These are phyloP conservation scores for Aspergillus wentii DNA, from an alignment of 495 filamentous ascomycete species.

Conservation along the genomic window DNA sequence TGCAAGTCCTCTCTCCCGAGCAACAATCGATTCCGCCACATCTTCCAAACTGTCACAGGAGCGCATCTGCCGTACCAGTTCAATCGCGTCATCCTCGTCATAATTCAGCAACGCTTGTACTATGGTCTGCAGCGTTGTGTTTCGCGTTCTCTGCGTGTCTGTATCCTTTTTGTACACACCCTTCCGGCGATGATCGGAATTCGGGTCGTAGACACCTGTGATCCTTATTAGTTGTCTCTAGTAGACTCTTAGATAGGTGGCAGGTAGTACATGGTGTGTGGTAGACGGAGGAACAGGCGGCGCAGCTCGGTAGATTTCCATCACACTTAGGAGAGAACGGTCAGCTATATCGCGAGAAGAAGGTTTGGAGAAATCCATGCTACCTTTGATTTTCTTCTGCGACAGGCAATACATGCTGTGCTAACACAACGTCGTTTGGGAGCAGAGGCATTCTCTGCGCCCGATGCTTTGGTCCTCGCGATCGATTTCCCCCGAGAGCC, in stretches of 20 bases:
- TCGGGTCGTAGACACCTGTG: conserved; percentile 82
- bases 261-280: conserved; percentile 65
- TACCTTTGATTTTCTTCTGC: conserved; percentile 84
- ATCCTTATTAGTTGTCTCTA: conserved; percentile 7
- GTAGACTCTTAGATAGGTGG: too few relatives aligned
- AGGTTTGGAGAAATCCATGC: neutral
- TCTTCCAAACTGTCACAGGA: conserved; percentile 88
- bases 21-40: conserved; percentile 76
- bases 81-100: conserved; percentile 75
- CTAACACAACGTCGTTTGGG: conserved; percentile 85
- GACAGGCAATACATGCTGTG: conserved; percentile 89
- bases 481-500: conserved; percentile 10
- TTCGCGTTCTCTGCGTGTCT: conserved; percentile 80
- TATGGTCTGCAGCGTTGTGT: conserved; percentile 84
- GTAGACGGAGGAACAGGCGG: conserved; percentile 92
- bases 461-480: conserved; percentile 20
- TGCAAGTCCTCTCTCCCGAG: conserved; percentile 42
- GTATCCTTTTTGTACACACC: conserved; percentile 95
- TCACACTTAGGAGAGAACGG: conserved; percentile 59
- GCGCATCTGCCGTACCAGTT: conserved; percentile 79
- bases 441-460: conserved; percentile 26
- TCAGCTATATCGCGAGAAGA: conserved; percentile 14
- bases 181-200: conserved; percentile 91
- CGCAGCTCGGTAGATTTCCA: conserved; percentile 86
- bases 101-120: conserved; percentile 88